Evolutionary conservation across 2,329 filamentous ascomycete species (phyloP).

Genomic region (Pseudogymnoascus sp.): DNA sequence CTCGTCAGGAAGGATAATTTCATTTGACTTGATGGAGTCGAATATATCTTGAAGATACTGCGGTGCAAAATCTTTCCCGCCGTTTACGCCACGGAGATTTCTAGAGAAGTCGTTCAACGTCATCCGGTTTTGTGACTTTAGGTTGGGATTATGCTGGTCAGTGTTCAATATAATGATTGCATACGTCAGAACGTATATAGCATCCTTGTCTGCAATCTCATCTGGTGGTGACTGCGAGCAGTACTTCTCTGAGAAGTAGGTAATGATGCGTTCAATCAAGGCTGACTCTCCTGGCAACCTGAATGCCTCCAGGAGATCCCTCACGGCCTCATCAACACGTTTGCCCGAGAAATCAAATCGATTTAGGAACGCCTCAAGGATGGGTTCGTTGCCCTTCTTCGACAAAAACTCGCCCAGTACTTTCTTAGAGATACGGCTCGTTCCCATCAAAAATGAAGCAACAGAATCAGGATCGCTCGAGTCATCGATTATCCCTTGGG

Average conservation of each 20-base stretch:
- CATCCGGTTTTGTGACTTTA: slow-evolving; percentile 77
- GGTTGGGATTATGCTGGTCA: slow-evolving; percentile 90
- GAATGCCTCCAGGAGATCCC: slow-evolving; percentile 83
- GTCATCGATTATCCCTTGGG: slow-evolving; percentile 77
- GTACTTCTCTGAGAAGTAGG: slow-evolving; percentile 79
- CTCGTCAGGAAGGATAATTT: slow-evolving; percentile 95
- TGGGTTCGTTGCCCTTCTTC: slow-evolving; percentile 79
- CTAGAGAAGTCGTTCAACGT: slow-evolving; percentile 70
- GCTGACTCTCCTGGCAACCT: slow-evolving; percentile 87
- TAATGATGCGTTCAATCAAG: slow-evolving; percentile 88
- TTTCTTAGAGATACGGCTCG: slow-evolving; percentile 81
- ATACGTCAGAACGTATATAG: slow-evolving; percentile 84
- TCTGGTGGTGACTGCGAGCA: slow-evolving; percentile 61
- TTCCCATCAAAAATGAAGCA: slow-evolving; percentile 81
- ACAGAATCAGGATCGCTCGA: slow-evolving; percentile 67
- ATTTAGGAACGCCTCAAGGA: slow-evolving; percentile 75
- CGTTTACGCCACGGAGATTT: slow-evolving; percentile 87
- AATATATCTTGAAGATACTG: slow-evolving; percentile 83
- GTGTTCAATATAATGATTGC: slow-evolving; percentile 98
- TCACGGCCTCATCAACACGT: slow-evolving; percentile 81
- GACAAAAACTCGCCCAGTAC: slow-evolving; percentile 87
- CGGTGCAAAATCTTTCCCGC: slow-evolving; percentile 71
- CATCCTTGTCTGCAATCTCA: slow-evolving; percentile 75
- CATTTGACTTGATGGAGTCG: slow-evolving; percentile 81
- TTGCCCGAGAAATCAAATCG: slow-evolving; percentile 84